Base-by-base conservation (phyloP, 768 basidiomycete species). In the Coprinopsis cinerea region DNA sequence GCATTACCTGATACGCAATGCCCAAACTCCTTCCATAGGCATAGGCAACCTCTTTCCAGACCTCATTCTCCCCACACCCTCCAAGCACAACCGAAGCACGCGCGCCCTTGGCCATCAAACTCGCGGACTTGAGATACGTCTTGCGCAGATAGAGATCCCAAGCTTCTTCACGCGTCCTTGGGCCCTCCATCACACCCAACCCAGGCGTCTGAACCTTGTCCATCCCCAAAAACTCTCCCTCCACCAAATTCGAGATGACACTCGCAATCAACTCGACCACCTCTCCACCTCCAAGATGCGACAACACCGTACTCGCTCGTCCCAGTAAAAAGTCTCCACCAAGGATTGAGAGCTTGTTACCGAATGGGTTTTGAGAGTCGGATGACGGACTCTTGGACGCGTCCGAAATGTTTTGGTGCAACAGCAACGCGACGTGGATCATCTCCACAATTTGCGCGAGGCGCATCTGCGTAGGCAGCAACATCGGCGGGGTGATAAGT, bases 371-470 rank as follows among this genome's bases (percentile, higher is more conserved):
- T 83, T 0, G 83, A 79, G 36, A 35, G 13, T 28, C 15, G 2
- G 27, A n/a, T 3, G 80, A 79, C 18, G 83, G 76, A 2, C 72
- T 71, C 11, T 79, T 76, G 1, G 87, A 80, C 53, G 68, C 67
- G 70, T 91, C 87, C 51, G 87, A 79, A 46, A 98, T 92, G 59
- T 88, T 86, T 72, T 98, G 91, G 64, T 98, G 95, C 15, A 99
- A 72, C 9, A 92, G 75, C 2, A 88, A 93, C 22, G 96, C 94
- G 53, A 97, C 87, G 63, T 98, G 92, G 42, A 99, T 89, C 92
- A 98, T 96, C 65, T 99, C 96, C 46, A 92, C 84, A 37, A 99
- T 94, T 60, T 95, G 92, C 3, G 94, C 95, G 27, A 99, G 81
- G 25, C 94, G 85, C 25, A 86, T 69, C 67, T 99, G 96, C 1